Evolutionary conservation across 495 filamentous ascomycete species (phyloP).

Genomic region (Podospora tetraspora): DNA sequence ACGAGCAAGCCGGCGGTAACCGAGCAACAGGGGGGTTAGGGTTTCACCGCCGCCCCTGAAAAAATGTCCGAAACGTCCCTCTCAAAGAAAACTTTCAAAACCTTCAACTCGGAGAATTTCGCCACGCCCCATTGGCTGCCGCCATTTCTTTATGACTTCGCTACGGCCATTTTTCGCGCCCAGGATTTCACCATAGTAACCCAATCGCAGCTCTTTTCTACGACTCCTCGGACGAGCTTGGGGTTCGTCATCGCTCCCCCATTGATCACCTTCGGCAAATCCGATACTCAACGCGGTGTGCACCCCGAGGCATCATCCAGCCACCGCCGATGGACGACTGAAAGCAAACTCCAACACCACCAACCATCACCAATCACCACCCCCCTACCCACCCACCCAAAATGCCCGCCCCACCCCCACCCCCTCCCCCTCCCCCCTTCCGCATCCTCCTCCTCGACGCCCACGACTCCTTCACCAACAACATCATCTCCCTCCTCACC

Average conservation of each 20-base stretch:
- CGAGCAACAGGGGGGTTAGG: not conserved
- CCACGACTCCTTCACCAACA: conserved; percentile 94
- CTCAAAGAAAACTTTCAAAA: not conserved
- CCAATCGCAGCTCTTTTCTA: not conserved
- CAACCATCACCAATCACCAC: not conserved
- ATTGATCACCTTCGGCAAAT: not conserved
- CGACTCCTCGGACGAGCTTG: not conserved
- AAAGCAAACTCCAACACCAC: too few relatives aligned
- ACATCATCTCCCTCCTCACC: conserved; percentile 74
- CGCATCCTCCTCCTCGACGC: conserved; percentile 84
- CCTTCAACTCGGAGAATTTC: conserved; percentile 1
- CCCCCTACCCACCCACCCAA: conserved; percentile 1
- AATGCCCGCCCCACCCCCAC: conserved; percentile 8
- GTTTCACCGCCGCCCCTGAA: not conserved
- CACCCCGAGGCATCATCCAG: not conserved
- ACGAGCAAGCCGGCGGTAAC: not conserved
- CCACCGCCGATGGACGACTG: not conserved
- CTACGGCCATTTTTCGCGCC: not conserved
- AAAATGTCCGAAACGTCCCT: not conserved
- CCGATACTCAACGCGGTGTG: not conserved
- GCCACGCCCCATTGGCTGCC: conserved; percentile 7
- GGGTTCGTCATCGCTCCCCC: not conserved
- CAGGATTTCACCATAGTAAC: not conserved
- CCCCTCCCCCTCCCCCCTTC: conserved; percentile 11
- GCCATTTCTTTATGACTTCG: conserved; percentile 5